These are phyloP conservation scores for Hylodesmum podocarpum DNA, from an alignment of 306 rosid genomes.

Conservation along the genomic window DNA sequence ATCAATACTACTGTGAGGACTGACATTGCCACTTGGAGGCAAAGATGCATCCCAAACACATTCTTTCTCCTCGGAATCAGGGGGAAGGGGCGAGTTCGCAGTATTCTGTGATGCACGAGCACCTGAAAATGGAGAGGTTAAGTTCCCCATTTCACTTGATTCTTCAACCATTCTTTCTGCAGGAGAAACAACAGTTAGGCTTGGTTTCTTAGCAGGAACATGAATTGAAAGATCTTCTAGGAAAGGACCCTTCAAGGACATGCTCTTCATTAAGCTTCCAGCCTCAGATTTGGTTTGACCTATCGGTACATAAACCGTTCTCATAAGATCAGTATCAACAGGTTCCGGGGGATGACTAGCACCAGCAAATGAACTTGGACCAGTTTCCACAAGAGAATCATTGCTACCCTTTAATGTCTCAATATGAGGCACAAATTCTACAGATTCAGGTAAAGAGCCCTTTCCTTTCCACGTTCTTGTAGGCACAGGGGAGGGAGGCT, in stretches of 20 bases:
- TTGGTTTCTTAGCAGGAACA: conserved; percentile 63
- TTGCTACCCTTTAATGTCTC: conserved; percentile 46
- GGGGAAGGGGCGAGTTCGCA: conserved; percentile 47
- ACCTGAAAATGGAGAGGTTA: conserved; percentile 51
- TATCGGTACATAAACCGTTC: conserved; percentile 68
- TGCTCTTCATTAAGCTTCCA: conserved; percentile 65
- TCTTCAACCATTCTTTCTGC: conserved; percentile 63
- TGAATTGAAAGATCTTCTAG: conserved; percentile 71
- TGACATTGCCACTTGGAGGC: conserved; percentile 94
- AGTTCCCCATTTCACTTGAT: conserved; percentile 43
- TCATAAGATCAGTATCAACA: conserved; percentile 78
- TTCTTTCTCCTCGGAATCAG: conserved; percentile 79
- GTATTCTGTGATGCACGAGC: conserved; percentile 60
- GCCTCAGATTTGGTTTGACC: conserved; percentile 68
- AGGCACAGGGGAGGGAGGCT: conserved; percentile 41
- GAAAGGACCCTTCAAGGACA: conserved; percentile 77
- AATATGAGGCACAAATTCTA: conserved; percentile 43
- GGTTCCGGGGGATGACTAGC: conserved; percentile 98
- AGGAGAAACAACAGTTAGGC: conserved; percentile 53
- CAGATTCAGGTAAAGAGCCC: conserved; percentile 48
- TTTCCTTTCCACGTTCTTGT: conserved; percentile 56
- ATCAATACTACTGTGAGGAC: conserved; percentile 87
- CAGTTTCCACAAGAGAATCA: conserved; percentile 48
- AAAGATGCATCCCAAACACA: conserved; percentile 95
- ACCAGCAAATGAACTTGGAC: conserved; percentile 72